These are phyloP conservation scores for Rosa chinensis DNA, from an alignment of 306 rosid genomes.

Conservation along the genomic window DNA sequence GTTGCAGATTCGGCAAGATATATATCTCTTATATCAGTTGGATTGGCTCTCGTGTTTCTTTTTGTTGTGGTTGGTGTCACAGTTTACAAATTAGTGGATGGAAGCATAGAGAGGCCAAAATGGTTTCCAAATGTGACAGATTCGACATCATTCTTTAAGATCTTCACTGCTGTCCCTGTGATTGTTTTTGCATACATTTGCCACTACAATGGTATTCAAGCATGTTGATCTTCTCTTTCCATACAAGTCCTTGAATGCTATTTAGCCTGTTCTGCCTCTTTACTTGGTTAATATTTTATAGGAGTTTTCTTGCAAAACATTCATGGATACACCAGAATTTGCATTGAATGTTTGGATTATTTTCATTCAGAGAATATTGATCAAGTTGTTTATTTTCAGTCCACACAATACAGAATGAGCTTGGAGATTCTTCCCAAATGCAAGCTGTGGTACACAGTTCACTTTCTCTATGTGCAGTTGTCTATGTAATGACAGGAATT, in stretches of 20 bases:
- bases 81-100: slow-evolving; percentile 27
- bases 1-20: slow-evolving; percentile 41
- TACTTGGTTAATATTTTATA: not conserved
- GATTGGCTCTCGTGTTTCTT: slow-evolving; percentile 43
- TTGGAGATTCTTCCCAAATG: slow-evolving; percentile 28
- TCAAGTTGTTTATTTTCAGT: slow-evolving; percentile 30
- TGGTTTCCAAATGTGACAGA: slow-evolving; percentile 31
- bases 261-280: not conserved
- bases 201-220: slow-evolving; percentile 44
- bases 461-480: slow-evolving; percentile 34
- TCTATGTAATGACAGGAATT: slow-evolving; percentile 39
- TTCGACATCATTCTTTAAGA: slow-evolving; percentile 33
- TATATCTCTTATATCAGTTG: slow-evolving; percentile 39
- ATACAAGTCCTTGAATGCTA: not conserved
- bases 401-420: slow-evolving; percentile 45
- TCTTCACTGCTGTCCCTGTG: slow-evolving; percentile 39
- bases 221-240: not conserved
- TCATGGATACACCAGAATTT: not conserved
- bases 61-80: slow-evolving; percentile 36
- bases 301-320: not conserved
- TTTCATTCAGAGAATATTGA: not conserved
- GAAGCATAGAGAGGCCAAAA: slow-evolving; percentile 37
- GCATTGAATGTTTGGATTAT: not conserved
- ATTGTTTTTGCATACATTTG: slow-evolving; percentile 44
- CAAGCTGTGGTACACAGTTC: slow-evolving; percentile 29